These are phyloP conservation scores for Hypoxylon lienhwacheense DNA, from an alignment of 495 filamentous ascomycete genomes.

Conservation along the genomic window DNA sequence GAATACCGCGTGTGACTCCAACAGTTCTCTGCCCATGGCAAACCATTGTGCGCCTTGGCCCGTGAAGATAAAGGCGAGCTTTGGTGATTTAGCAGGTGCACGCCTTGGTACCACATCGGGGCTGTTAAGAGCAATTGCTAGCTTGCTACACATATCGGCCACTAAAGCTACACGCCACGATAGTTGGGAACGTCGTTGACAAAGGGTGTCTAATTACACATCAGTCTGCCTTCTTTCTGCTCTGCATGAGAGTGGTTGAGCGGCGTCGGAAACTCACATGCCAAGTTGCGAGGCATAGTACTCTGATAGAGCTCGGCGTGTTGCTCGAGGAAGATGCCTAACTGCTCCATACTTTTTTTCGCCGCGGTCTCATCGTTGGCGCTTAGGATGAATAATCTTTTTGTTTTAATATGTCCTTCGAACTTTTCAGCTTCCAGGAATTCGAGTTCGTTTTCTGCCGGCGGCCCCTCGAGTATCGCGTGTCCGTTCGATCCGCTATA, in stretches of 20 bases:
- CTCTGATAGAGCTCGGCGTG: slow-evolving; percentile 50
- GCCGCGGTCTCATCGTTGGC: slow-evolving; percentile 33
- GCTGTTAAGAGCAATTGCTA: slow-evolving; percentile 40
- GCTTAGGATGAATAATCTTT: slow-evolving; percentile 29
- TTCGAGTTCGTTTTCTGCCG: slow-evolving; percentile 25
- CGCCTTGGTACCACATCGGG: slow-evolving; percentile 40
- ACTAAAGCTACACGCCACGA: slow-evolving; percentile 45
- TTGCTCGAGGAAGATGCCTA: slow-evolving; percentile 49
- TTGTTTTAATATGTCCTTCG: slow-evolving; percentile 29
- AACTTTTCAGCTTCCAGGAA: slow-evolving; percentile 25
- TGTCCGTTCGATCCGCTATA: slow-evolving; percentile 40
- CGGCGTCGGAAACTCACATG: slow-evolving; percentile 28
- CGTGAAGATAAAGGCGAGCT: slow-evolving; percentile 47
- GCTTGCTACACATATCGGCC: slow-evolving; percentile 40
- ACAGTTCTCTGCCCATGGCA: slow-evolving; percentile 56
- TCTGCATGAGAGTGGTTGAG: no score
- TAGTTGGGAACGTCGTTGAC: slow-evolving; percentile 44
- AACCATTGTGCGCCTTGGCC: slow-evolving; percentile 58
- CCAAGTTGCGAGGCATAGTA: slow-evolving; percentile 44
- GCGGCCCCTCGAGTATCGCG: slow-evolving; percentile 21
- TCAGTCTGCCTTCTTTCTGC: background rate
- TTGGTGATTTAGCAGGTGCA: slow-evolving; percentile 33
- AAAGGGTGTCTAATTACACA: slow-evolving; percentile 39
- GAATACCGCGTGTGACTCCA: slow-evolving; percentile 46
- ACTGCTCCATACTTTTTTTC: slow-evolving; percentile 33